Evolutionary conservation across 2,329 filamentous ascomycete species (phyloP), one percentile per base, ranked within the genome.

Genomic region (Basipetospora chlamydospora): DNA sequence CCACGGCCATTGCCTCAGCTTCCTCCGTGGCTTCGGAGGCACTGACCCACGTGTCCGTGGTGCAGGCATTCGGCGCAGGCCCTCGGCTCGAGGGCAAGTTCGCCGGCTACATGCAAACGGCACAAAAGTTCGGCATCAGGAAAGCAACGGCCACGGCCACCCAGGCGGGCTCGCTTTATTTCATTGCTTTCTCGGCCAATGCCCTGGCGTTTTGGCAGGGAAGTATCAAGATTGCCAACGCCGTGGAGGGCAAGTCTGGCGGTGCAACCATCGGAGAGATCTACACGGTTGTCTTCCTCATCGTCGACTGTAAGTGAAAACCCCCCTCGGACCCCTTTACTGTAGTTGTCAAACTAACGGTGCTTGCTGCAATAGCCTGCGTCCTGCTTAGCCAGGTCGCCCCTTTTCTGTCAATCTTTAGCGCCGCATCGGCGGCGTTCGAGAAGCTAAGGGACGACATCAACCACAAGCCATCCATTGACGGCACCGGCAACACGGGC

Each of bases 171-270:
- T 51, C 69, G 12, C 55, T 80, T 6, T 81, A 78, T 49, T 80
- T 81, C 43, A 70, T 81, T 43, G 72, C 74, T 4, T 80, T 77
- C 43, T 66, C 72, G 2, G 73, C 73, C 6, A 80, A 80, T 48
- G 73, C 72, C 2, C 58, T 81, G 11, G 73, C 76, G 0, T 80
- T 78, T 47, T 81, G 74, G 73, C 67, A 79, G 49, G 77, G 76
- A 33, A 75, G 70, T 42, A 61, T 58, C 25, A 64, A 64, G 35
- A 64, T 66, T 44, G 58, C 58, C 12, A 49, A 56, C 6, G 50
- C 58, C 2, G 52, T 59, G 6, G 49, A 52, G 3, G 54, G 56
- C 3, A 49, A 51, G 16, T 47, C 47, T 1, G 42, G 48, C 18
- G 53, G 52, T 13, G 48, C 55, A 4, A 59, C 58, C 1, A 56